Percentiles rank a stretch among this genome's conserved stretches.
Evolutionary conservation across 2,329 filamentous ascomycete genomes (phyloP).

Genomic region (Aquanectria penicillioides): DNA sequence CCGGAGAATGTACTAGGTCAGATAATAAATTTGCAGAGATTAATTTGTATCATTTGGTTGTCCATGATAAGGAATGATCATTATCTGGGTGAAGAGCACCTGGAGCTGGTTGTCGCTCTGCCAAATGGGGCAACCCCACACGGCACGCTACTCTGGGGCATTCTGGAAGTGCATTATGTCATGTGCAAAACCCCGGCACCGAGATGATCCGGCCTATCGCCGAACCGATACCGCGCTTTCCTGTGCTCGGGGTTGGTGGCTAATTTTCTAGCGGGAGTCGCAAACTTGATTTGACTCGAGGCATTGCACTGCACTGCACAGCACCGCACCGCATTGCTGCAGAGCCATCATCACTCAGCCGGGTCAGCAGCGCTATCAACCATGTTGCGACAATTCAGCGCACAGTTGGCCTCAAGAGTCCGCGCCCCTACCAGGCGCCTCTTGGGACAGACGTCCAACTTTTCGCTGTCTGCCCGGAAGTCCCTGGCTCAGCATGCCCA

Average conservation of each 20-base stretch:
- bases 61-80: too few relatives aligned
- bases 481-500: conserved; percentile 49
- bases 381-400: conserved; percentile 51
- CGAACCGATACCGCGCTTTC: conserved; percentile 36
- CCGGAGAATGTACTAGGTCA: too few relatives aligned
- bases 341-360: conserved; percentile 6
- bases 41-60: too few relatives aligned
- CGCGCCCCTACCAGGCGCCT: conserved; percentile 38
- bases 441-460: conserved; percentile 35
- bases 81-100: too few relatives aligned
- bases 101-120: too few relatives aligned
- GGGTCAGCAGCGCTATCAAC: conserved; percentile 23
- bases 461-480: conserved; percentile 35
- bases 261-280: conserved; percentile 40
- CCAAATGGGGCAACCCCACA: background rate
- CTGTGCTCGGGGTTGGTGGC: conserved; percentile 19
- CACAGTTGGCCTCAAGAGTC: conserved; percentile 44
- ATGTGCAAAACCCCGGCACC: conserved; percentile 30
- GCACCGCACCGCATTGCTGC: conserved; percentile 26
- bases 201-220: conserved; percentile 45
- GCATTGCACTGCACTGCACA: conserved; percentile 7
- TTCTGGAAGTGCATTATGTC: conserved; percentile 33
- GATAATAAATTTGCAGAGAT: too few relatives aligned
- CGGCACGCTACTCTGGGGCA: too few relatives aligned
- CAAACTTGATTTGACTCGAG: conserved; percentile 31